Percentiles rank a stretch among this genome's conserved stretches.
phyloP scores from a whole-genome alignment of 1,284 basidiomycete species.

The Malassezia caprae region DNA sequence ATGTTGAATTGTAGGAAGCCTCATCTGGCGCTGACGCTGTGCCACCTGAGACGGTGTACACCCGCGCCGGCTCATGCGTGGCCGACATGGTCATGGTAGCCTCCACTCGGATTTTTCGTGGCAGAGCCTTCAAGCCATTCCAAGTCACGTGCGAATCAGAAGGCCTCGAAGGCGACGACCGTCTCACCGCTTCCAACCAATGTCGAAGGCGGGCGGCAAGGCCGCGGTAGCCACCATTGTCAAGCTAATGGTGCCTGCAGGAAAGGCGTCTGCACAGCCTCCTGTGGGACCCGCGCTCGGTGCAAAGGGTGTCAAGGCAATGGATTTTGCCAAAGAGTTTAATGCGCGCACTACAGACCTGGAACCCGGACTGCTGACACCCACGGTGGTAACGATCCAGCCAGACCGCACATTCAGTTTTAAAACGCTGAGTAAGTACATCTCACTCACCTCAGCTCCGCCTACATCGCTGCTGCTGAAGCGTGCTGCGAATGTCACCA shows the following conservation, averaged over 20 bases:
- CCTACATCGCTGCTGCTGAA: constrained; percentile 81
- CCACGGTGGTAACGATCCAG: constrained; percentile 80
- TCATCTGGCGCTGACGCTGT: constrained; percentile 26
- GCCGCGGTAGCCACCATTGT: constrained; percentile 33
- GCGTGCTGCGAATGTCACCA: constrained; percentile 78
- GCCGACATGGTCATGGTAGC: constrained; percentile 23
- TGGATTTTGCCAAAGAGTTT: constrained; percentile 85
- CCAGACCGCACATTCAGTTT: constrained; percentile 94
- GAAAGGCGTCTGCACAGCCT: constrained; percentile 88
- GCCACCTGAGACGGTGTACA: constrained; percentile 43
- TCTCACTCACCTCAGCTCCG: constrained; percentile 55
- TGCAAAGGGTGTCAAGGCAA: constrained; percentile 95
- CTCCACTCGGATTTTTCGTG: constrained; percentile 7
- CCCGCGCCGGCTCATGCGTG: constrained; percentile 34
- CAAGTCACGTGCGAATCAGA: constrained; percentile 6
- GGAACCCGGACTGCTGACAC: constrained; percentile 73
- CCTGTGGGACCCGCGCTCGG: constrained; percentile 94
- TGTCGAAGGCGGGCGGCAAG: constrained; percentile 43
- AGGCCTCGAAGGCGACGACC: not conserved
- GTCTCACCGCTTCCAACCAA: constrained; percentile 8
- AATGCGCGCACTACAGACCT: constrained; percentile 70
- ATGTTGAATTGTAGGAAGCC: constrained; percentile 43
- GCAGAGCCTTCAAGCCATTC: not conserved
- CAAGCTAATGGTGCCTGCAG: constrained; percentile 75
- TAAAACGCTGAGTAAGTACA: constrained; percentile 38